Conservation (phyloP, 2,329 filamentous ascomycete genomes). For the Colletotrichum orchidophilum region DNA sequence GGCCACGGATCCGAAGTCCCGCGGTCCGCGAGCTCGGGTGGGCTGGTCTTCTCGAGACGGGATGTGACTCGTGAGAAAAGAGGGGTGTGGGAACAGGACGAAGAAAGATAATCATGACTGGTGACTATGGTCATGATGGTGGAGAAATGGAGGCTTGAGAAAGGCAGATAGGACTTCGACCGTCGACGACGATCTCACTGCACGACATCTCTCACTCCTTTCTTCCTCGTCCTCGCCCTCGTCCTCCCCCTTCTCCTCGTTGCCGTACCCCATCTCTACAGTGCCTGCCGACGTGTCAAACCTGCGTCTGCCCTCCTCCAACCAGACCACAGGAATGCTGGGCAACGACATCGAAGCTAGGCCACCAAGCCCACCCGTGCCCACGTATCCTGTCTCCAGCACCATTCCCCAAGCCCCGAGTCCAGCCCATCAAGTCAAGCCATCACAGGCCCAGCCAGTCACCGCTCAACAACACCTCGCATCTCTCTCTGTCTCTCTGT, state of each 20-base stretch:
- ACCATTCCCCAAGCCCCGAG: not conserved
- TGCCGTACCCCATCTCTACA: not conserved
- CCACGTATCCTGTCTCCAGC: not conserved
- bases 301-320: not conserved
- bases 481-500: not conserved
- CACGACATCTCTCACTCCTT: conserved; percentile 1
- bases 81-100: not conserved
- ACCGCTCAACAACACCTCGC: not conserved
- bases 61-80: not conserved
- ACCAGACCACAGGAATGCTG: conserved; percentile 15
- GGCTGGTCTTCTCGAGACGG: not conserved
- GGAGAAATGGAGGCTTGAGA: not conserved
- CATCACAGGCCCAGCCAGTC: not conserved
- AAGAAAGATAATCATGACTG: not conserved
- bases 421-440: not conserved
- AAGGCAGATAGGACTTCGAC: not conserved
- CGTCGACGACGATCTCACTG: not conserved
- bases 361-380: not conserved
- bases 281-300: not conserved
- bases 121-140: not conserved
- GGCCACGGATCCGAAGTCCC: conserved; percentile 17
- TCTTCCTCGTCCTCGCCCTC: not conserved
- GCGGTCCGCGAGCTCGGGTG: not conserved
- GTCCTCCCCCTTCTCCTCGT: not conserved
- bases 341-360: conserved; percentile 5